A percentile compares a stretch with the other conserved stretches of the same genome.
Evolutionary conservation across 139 green algal species (phyloP).

Genomic region (Tetraselmis striata): DNA sequence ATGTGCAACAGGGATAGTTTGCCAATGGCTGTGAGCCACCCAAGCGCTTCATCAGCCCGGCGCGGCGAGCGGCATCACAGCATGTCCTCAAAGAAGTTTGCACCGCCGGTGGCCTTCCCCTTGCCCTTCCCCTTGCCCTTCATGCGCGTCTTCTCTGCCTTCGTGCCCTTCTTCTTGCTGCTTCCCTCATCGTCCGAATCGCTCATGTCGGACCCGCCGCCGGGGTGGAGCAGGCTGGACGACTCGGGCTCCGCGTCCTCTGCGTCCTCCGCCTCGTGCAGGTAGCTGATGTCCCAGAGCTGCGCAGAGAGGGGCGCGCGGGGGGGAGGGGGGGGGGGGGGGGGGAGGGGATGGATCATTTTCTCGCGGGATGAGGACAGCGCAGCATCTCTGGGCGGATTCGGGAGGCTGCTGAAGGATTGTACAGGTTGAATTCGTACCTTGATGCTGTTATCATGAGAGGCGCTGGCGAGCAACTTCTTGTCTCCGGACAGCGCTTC

Average conservation of each 20-base stretch:
- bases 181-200: background rate
- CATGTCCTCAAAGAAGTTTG: constrained; percentile 1
- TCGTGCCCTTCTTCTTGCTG: constrained; percentile 5
- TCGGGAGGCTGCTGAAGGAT: too few species aligned
- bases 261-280: constrained; percentile 18
- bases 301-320: too few species aligned
- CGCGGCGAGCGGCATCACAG: too few species aligned
- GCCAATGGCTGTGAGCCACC: too few species aligned
- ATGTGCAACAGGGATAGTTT: too few species aligned
- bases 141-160: constrained; percentile 12
- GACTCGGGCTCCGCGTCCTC: constrained; percentile 1
- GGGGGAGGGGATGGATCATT: too few species aligned
- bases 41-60: too few species aligned
- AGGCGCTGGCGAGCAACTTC: constrained; percentile 56
- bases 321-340: too few species aligned
- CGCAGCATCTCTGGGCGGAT: too few species aligned
- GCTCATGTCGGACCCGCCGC: background rate
- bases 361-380: too few species aligned
- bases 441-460: constrained; percentile 71
- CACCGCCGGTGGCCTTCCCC: background rate
- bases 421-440: too few species aligned
- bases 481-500: background rate
- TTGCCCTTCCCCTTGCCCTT: constrained; percentile 20
- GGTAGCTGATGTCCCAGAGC: constrained; percentile 20
- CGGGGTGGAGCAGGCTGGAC: too few species aligned